Evolutionary conservation across 805 yeast species (phyloP).

Genomic region (Candida morakotiae): DNA sequence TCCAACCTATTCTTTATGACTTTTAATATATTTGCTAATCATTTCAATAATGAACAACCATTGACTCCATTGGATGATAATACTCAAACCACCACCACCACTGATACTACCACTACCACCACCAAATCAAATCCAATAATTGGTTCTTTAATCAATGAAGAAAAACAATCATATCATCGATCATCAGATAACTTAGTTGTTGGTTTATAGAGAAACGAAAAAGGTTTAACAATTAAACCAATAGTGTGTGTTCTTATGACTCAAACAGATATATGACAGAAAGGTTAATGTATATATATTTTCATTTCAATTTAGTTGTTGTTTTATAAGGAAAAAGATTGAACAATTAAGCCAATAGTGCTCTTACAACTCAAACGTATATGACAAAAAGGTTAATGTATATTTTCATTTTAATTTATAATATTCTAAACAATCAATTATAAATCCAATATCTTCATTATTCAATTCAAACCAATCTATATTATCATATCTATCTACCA

Average conservation of each 20-base stretch:
- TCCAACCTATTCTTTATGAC: neutral
- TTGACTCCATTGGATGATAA: conserved; percentile 4
- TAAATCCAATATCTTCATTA: conserved; percentile 1
- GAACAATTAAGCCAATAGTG: too few relatives aligned
- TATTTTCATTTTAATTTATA: neutral
- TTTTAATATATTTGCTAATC: conserved; percentile 4
- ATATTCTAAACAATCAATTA: neutral
- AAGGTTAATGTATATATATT: too few relatives aligned
- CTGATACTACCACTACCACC: too few relatives aligned
- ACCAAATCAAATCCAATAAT: neutral
- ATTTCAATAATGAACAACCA: conserved; percentile 6
- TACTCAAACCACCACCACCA: neutral
- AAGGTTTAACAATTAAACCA: too few relatives aligned
- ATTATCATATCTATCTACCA: conserved; percentile 24
- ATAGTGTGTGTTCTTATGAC: too few relatives aligned
- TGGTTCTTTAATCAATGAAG: conserved; percentile 12
- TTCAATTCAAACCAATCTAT: conserved; percentile 7
- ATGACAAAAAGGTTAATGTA: neutral
- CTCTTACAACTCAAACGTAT: too few relatives aligned
- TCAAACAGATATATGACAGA: too few relatives aligned
- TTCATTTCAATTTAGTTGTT: too few relatives aligned
- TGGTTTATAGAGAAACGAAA: conserved; percentile 11
- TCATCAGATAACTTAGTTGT: conserved; percentile 24
- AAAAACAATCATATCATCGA: conserved; percentile 16
- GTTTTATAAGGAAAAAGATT: too few relatives aligned